A percentile compares a stretch with the other conserved stretches of the same genome.
Conservation (phyloP, 257 asterid species). For the Nicotiana tomentosiformis region DNA sequence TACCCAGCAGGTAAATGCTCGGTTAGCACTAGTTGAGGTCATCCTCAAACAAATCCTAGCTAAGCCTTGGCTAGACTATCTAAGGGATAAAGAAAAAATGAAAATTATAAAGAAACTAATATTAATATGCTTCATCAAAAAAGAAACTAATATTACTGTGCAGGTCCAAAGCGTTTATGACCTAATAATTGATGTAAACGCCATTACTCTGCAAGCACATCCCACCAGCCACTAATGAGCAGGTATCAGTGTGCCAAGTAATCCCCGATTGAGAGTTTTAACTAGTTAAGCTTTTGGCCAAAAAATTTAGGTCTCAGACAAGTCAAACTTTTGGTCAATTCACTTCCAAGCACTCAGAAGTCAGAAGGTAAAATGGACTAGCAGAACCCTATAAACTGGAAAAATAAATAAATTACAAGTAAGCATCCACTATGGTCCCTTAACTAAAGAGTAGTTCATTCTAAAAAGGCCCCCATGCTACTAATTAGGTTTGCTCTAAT, state of each 20-base stretch:
- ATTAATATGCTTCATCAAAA: too few relatives aligned
- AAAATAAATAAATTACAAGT: too few relatives aligned
- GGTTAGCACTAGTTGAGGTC: neutral
- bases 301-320: neutral
- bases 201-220: neutral
- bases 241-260: neutral
- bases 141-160: neutral
- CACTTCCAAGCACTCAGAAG: too few relatives aligned
- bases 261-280: neutral
- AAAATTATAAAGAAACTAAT: too few relatives aligned
- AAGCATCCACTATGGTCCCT: too few relatives aligned
- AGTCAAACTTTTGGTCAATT: too few relatives aligned
- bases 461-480: too few relatives aligned
- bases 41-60: neutral
- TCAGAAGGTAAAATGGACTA: too few relatives aligned
- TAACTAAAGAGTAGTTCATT: too few relatives aligned
- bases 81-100: too few relatives aligned
- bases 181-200: neutral
- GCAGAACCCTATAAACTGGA: too few relatives aligned
- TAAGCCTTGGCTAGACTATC: neutral
- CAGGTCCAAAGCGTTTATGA: neutral
- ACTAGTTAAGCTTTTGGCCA: neutral
- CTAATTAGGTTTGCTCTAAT: too few relatives aligned
- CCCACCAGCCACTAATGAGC: neutral
- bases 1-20: neutral